These are phyloP conservation scores for Phialemoniopsis sp. DNA, from an alignment of 2,329 filamentous ascomycete species.

Conservation along the genomic window DNA sequence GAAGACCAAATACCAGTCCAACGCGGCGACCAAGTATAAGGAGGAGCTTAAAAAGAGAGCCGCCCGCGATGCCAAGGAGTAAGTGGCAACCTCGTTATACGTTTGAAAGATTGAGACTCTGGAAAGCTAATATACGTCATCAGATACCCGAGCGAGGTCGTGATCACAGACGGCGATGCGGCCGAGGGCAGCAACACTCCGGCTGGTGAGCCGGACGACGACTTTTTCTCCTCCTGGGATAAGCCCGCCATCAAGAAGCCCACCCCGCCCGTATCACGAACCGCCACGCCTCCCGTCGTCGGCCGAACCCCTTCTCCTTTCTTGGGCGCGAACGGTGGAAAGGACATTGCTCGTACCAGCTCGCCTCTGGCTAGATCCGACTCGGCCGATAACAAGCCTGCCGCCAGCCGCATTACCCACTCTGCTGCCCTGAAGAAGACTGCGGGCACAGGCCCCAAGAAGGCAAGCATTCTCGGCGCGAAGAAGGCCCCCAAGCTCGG, in stretches of 20 bases:
- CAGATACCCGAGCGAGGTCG: slow-evolving; percentile 80
- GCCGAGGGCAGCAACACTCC: slow-evolving; percentile 69
- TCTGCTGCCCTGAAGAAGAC: slow-evolving; percentile 82
- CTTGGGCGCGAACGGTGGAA: slow-evolving; percentile 68
- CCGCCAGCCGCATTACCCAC: slow-evolving; percentile 69
- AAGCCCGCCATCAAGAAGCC: slow-evolving; percentile 96
- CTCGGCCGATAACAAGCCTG: slow-evolving; percentile 50
- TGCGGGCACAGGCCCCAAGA: slow-evolving; percentile 62
- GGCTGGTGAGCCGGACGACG: slow-evolving; percentile 77
- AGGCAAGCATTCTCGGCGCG: slow-evolving; percentile 78
- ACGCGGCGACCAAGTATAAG: slow-evolving; percentile 95
- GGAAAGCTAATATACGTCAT: slow-evolving; percentile 20
- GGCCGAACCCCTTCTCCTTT: slow-evolving; percentile 87
- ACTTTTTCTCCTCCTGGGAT: slow-evolving; percentile 99
- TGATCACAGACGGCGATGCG: slow-evolving; percentile 70
- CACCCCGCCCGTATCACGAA: slow-evolving; percentile 88
- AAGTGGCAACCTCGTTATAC: slow-evolving; percentile 26
- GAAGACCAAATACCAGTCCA: slow-evolving; percentile 95
- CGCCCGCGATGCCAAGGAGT: slow-evolving; percentile 80
- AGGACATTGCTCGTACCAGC: slow-evolving; percentile 69
- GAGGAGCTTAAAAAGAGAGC: slow-evolving; percentile 88
- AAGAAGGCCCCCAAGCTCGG: slow-evolving; percentile 83
- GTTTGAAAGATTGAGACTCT: slow-evolving; percentile 4
- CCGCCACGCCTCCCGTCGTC: slow-evolving; percentile 76
- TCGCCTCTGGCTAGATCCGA: slow-evolving; percentile 72